These are phyloP conservation scores for Amyloporia xantha DNA, from an alignment of 768 basidiomycete genomes.

Conservation along the genomic window DNA sequence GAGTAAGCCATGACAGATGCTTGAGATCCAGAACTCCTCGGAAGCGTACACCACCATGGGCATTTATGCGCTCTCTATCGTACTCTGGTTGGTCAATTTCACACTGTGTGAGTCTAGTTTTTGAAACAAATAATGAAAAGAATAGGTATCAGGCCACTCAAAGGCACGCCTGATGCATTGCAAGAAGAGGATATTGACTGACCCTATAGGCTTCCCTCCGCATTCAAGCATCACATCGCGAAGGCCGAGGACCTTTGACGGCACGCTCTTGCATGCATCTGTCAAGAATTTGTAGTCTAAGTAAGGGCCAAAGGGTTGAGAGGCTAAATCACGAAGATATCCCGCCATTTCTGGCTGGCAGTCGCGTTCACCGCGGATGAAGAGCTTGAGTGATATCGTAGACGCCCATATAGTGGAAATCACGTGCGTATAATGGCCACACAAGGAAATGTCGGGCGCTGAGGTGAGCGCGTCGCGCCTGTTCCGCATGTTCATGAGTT, in stretches of 20 bases:
- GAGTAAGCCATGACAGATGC: slow-evolving; percentile 43
- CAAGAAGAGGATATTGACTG: too few relatives aligned
- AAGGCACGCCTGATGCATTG: too few relatives aligned
- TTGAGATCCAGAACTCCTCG: slow-evolving; percentile 45
- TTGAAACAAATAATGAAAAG: neutral
- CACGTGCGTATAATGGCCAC: slow-evolving; percentile 1
- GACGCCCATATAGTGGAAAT: neutral
- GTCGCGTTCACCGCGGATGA: neutral
- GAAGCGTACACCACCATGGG: slow-evolving; percentile 34
- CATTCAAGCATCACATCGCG: slow-evolving; percentile 10
- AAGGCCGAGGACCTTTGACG: slow-evolving; percentile 5
- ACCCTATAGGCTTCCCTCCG: slow-evolving; percentile 11
- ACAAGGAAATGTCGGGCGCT: neutral
- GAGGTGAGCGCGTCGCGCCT: neutral
- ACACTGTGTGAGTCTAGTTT: slow-evolving; percentile 11
- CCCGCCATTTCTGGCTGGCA: neutral
- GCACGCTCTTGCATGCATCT: slow-evolving; percentile 6
- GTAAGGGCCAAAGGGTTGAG: slow-evolving; percentile 19
- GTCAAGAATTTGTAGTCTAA: slow-evolving; percentile 12
- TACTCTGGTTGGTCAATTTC: slow-evolving; percentile 11
- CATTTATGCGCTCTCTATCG: neutral
- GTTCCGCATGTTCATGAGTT: slow-evolving; percentile 1
- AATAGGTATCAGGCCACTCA: too few relatives aligned
- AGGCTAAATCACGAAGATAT: slow-evolving; percentile 5
- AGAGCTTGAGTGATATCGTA: neutral